phyloP scores from a whole-genome alignment of 495 filamentous ascomycete genomes.

The Penicillium atrosanguineum region DNA sequence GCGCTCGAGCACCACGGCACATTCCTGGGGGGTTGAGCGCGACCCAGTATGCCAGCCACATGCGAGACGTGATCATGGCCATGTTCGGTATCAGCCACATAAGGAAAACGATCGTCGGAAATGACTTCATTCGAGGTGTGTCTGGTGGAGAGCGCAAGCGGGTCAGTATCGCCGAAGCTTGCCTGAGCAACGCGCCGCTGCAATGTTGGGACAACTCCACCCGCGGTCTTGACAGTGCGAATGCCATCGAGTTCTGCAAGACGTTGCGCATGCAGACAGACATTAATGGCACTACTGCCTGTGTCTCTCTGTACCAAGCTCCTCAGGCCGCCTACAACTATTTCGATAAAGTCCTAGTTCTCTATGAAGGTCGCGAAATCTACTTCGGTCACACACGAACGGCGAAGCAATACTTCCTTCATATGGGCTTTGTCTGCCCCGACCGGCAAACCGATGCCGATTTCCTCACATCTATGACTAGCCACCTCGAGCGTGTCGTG shows the following conservation, averaged over 20 bases:
- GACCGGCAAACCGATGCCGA: constrained; percentile 60
- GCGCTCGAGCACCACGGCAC: constrained; percentile 37
- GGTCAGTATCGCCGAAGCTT: constrained; percentile 50
- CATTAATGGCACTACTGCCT: constrained; percentile 66
- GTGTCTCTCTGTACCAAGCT: constrained; percentile 77
- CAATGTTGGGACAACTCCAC: constrained; percentile 83
- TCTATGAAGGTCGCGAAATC: constrained; percentile 62
- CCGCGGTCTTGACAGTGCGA: constrained; percentile 76
- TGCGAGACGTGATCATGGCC: constrained; percentile 55
- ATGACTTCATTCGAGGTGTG: constrained; percentile 58
- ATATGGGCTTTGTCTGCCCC: constrained; percentile 56
- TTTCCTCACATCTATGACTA: constrained; percentile 69
- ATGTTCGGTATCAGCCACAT: constrained; percentile 55
- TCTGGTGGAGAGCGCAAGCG: constrained; percentile 83
- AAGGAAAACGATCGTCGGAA: constrained; percentile 46
- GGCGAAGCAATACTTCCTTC: constrained; percentile 58
- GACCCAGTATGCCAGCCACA: constrained; percentile 39
- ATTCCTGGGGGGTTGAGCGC: constrained; percentile 43
- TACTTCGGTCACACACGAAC: constrained; percentile 55
- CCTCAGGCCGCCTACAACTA: constrained; percentile 71
- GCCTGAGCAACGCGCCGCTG: constrained; percentile 66
- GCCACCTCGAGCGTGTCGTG: constrained; percentile 56
- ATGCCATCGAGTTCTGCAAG: constrained; percentile 67
- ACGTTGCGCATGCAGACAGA: constrained; percentile 68
- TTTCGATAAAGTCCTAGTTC: constrained; percentile 57